Conservation (phyloP, 345 rosid species). For the Salix brachista region DNA sequence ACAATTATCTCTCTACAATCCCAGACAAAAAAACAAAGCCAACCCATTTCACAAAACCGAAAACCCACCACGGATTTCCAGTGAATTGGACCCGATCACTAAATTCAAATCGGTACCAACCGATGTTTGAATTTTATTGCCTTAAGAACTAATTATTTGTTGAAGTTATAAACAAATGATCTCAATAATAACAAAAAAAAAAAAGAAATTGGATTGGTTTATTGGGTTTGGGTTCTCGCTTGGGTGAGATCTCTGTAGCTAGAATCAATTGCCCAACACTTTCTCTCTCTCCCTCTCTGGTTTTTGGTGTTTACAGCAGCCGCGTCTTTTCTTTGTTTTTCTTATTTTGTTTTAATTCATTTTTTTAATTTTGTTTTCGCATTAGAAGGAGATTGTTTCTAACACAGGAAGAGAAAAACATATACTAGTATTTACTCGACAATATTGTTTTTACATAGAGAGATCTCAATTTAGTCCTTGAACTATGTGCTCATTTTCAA, state of each 20-base stretch:
- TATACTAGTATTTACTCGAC: not conserved
- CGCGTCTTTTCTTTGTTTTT: conserved; percentile 35
- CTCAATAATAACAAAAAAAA: not conserved
- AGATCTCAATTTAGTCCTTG: too few relatives aligned
- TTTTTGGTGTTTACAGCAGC: conserved; percentile 43
- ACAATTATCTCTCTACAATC: not conserved
- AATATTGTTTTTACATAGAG: too few relatives aligned
- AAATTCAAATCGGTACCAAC: conserved; percentile 18
- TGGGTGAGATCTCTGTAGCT: conserved; percentile 44
- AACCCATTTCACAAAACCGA: conserved; percentile 23
- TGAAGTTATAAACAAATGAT: not conserved
- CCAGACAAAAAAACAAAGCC: conserved; percentile 2
- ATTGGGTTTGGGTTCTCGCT: conserved; percentile 12
- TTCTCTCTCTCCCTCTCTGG: conserved; percentile 35
- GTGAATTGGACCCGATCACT: conserved; percentile 40
- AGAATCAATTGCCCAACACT: conserved; percentile 35
- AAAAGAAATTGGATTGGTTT: not conserved
- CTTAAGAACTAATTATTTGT: not conserved
- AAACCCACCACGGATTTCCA: conserved; percentile 29
- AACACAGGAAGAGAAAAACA: not conserved
- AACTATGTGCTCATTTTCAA: too few relatives aligned
- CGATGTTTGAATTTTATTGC: not conserved
- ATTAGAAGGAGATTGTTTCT: not conserved
- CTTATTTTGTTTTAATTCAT: not conserved
- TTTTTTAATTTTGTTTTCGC: conserved; percentile 3